Evolutionary conservation across 2,329 filamentous ascomycete species (phyloP).

Genomic region (Cryphonectria naterciae): DNA sequence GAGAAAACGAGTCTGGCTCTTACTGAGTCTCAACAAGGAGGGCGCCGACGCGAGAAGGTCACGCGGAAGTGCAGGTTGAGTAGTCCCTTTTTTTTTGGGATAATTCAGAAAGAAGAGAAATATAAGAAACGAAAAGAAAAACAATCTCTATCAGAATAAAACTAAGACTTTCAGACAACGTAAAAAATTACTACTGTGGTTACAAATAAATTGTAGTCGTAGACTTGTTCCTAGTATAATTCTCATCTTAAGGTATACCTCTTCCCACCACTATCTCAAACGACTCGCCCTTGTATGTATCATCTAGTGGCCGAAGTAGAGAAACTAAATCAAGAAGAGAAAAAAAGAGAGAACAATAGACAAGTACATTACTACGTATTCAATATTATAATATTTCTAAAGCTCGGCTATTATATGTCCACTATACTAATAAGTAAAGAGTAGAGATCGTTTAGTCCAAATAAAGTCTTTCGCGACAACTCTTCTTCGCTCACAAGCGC

Average conservation of each 20-base stretch:
- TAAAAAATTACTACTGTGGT: not conserved
- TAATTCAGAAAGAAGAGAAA: not conserved
- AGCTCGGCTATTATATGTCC: too few relatives aligned
- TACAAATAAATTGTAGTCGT: too few relatives aligned
- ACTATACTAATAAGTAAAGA: not conserved
- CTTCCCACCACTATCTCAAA: too few relatives aligned
- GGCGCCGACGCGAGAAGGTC: not conserved
- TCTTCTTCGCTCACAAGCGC: not conserved
- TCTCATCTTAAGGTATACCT: too few relatives aligned
- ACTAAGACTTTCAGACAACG: too few relatives aligned
- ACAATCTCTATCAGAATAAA: too few relatives aligned
- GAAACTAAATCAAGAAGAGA: too few relatives aligned
- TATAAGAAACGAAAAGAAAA: too few relatives aligned
- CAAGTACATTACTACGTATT: not conserved
- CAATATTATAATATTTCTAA: not conserved
- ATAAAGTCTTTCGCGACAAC: not conserved
- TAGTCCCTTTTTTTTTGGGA: not conserved
- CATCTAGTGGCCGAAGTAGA: too few relatives aligned
- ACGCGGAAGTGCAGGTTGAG: not conserved
- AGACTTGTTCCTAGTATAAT: too few relatives aligned
- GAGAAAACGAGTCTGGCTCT: not conserved
- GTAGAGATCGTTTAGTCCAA: not conserved
- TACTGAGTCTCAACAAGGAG: not conserved
- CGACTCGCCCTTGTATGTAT: too few relatives aligned
- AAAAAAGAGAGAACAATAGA: not conserved